Conservation (phyloP, 1,284 basidiomycete species). For the Ceratobasidium sp. region DNA sequence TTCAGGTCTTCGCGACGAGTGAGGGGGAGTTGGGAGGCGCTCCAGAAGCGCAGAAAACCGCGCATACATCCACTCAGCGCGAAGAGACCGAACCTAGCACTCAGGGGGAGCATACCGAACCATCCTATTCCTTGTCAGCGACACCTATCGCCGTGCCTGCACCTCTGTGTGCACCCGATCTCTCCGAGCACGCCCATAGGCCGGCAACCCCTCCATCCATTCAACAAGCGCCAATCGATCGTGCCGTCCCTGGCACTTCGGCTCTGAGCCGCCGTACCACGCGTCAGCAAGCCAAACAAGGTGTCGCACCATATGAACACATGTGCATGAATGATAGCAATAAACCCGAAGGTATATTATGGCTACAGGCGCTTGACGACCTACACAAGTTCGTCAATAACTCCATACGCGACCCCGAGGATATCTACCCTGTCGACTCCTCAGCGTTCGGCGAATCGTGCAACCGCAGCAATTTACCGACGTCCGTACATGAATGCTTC, state of each 20-base stretch:
- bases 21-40: slow-evolving; percentile 21
- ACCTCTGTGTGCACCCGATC: neutral
- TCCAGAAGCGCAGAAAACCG: neutral
- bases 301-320: neutral
- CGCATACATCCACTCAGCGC: slow-evolving; percentile 16
- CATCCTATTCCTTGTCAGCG: neutral
- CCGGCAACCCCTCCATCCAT: neutral
- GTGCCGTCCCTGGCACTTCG: neutral
- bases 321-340: neutral
- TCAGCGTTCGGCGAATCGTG: neutral
- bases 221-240: neutral
- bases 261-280: neutral
- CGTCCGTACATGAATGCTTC: neutral
- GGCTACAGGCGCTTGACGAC: neutral
- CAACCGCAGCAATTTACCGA: neutral
- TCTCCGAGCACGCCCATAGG: neutral
- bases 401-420: slow-evolving; percentile 3
- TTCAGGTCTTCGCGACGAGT: slow-evolving; percentile 9
- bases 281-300: neutral
- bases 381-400: neutral
- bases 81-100: neutral
- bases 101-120: neutral
- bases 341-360: neutral
- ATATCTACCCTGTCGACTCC: neutral
- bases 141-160: neutral